Conservation (phyloP, 2,329 filamentous ascomycete species). For the Arthroderma uncinatum region DNA sequence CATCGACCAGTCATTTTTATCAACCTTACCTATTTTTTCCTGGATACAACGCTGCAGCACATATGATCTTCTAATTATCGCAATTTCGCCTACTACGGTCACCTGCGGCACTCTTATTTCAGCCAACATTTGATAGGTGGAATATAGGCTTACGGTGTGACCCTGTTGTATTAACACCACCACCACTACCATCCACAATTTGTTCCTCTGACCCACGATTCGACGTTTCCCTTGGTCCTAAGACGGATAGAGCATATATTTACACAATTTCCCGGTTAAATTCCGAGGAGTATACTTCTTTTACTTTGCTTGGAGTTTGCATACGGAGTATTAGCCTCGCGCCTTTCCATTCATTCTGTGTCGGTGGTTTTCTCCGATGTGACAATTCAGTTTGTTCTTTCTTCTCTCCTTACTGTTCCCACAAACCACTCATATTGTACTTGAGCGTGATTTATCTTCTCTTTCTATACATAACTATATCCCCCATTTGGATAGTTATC, state of each 20-base stretch:
- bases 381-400: not conserved
- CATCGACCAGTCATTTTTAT: not conserved
- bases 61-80: conserved; percentile 2
- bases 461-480: not conserved
- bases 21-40: not conserved
- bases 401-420: not conserved
- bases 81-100: not conserved
- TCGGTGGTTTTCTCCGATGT: too few relatives aligned
- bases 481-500: not conserved
- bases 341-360: too few relatives aligned
- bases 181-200: not conserved
- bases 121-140: not conserved
- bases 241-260: not conserved
- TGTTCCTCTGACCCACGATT: not conserved
- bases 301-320: not conserved
- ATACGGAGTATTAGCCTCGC: too few relatives aligned
- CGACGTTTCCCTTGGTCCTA: not conserved
- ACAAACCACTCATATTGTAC: too few relatives aligned
- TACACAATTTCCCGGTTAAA: not conserved
- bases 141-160: not conserved
- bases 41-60: not conserved
- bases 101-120: not conserved
- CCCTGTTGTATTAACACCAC: not conserved
- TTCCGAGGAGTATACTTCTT: not conserved
- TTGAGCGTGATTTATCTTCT: not conserved